Percentiles rank a stretch among this genome's conserved stretches.
Evolutionary conservation across 495 filamentous ascomycete species (phyloP).

Genomic region (Cercophora samala): DNA sequence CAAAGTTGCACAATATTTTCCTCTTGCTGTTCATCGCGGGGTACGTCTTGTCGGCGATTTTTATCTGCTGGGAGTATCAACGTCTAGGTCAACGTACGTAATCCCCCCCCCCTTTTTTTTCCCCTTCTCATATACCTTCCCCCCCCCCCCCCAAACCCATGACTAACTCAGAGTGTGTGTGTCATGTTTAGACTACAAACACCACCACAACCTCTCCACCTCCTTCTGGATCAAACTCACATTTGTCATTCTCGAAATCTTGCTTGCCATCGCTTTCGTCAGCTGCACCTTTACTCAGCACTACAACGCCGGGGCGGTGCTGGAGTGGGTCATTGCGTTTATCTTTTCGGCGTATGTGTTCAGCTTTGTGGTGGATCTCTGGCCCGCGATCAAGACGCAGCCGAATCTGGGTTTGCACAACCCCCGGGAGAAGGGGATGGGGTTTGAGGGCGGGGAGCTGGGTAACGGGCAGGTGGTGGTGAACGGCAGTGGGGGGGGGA

Average conservation of each 20-base stretch:
- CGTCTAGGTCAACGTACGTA: constrained; percentile 64
- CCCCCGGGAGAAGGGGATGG: background rate
- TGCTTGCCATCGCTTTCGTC: constrained; percentile 65
- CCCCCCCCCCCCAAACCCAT: background rate
- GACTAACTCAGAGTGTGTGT: too few relatives aligned
- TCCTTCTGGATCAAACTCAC: constrained; percentile 79
- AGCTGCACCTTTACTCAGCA: constrained; percentile 37
- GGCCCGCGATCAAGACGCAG: constrained; percentile 71
- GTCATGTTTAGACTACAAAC: constrained; percentile 66
- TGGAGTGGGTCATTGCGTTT: constrained; percentile 80
- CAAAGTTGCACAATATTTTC: constrained; percentile 68
- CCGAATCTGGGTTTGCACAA: background rate
- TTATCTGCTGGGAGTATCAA: constrained; percentile 85
- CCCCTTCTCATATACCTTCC: background rate
- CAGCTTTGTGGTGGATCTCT: constrained; percentile 82
- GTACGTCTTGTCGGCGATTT: constrained; percentile 76
- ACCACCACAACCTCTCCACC: constrained; percentile 65
- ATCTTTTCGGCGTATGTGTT: constrained; percentile 88
- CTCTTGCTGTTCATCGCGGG: constrained; percentile 79
- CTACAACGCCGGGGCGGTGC: constrained; percentile 56
- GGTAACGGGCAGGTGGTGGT: background rate
- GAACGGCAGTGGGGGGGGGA: background rate
- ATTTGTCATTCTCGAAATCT: constrained; percentile 78
- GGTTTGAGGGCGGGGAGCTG: background rate
- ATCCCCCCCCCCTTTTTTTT: too few relatives aligned